Percentiles rank a stretch among this genome's conserved stretches.
phyloP scores from a whole-genome alignment of 202 grass and related monocot genomes.

The Hordeum pubiflorum region DNA sequence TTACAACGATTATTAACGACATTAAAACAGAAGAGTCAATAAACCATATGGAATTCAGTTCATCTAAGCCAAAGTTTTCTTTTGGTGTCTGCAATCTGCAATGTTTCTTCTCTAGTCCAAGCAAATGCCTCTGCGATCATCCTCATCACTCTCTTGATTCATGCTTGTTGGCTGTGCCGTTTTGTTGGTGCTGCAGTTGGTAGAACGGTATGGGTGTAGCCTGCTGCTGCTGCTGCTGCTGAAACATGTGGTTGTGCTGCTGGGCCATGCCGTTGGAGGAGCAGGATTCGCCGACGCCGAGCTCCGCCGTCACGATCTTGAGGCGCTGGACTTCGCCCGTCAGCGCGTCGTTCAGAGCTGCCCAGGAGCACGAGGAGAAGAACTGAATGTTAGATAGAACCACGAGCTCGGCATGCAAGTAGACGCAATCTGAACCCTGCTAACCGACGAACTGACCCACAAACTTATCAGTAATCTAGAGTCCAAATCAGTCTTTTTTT shows the following conservation, averaged over 20 bases:
- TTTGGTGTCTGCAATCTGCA: background rate
- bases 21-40: conserved; percentile 46
- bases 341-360: conserved; percentile 89
- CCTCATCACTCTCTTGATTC: conserved; percentile 41
- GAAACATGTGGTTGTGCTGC: conserved; percentile 68
- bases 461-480: background rate
- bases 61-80: conserved; percentile 13
- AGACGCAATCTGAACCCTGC: background rate
- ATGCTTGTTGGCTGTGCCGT: conserved; percentile 35
- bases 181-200: conserved; percentile 50
- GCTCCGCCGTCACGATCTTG: conserved; percentile 52
- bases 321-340: conserved; percentile 73
- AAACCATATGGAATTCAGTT: conserved; percentile 30
- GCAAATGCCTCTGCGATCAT: background rate
- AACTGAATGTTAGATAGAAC: background rate
- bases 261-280: conserved; percentile 53
- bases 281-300: conserved; percentile 49
- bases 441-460: background rate
- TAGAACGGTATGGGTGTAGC: conserved; percentile 47
- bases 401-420: background rate
- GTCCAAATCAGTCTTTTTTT: background rate
- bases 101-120: background rate
- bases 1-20: conserved; percentile 45
- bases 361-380: background rate
- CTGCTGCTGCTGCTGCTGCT: conserved; percentile 66